Evolutionary conservation across 805 yeast species (phyloP).

Genomic region (Spathaspora gorwiae): DNA sequence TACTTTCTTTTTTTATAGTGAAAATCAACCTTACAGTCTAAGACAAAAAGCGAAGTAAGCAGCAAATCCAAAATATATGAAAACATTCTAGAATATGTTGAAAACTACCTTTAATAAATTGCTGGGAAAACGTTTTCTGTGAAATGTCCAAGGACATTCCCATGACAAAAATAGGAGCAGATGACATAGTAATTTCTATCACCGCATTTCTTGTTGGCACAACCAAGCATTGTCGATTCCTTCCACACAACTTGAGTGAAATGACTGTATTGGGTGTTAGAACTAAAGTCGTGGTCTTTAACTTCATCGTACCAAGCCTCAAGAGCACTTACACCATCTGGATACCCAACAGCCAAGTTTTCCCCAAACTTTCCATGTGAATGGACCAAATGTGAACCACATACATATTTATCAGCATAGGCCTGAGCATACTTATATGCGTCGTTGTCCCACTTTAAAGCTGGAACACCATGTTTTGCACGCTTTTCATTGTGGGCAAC

Average conservation of each 20-base stretch:
- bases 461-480: conserved; percentile 46
- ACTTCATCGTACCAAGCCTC: conserved; percentile 41
- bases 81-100: too few relatives aligned
- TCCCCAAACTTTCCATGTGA: conserved; percentile 40
- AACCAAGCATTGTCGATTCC: conserved; percentile 57
- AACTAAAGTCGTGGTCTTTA: conserved; percentile 20
- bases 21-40: too few relatives aligned
- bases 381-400: conserved; percentile 35
- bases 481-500: conserved; percentile 59
- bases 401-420: conserved; percentile 45
- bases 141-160: conserved; percentile 54
- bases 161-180: conserved; percentile 73
- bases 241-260: conserved; percentile 82
- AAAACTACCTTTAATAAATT: neutral
- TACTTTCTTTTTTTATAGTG: too few relatives aligned
- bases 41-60: too few relatives aligned
- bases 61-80: too few relatives aligned
- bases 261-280: conserved; percentile 43
- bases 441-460: conserved; percentile 51
- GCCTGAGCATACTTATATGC: conserved; percentile 51
- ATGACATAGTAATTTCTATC: conserved; percentile 53
- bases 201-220: conserved; percentile 63
- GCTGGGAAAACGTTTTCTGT: conserved; percentile 13
- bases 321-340: conserved; percentile 26
- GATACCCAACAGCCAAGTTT: conserved; percentile 36